A percentile compares a stretch with the other conserved stretches of the same genome.
Evolutionary conservation across 306 rosid species (phyloP).

Genomic region (Gillenia trifoliata): DNA sequence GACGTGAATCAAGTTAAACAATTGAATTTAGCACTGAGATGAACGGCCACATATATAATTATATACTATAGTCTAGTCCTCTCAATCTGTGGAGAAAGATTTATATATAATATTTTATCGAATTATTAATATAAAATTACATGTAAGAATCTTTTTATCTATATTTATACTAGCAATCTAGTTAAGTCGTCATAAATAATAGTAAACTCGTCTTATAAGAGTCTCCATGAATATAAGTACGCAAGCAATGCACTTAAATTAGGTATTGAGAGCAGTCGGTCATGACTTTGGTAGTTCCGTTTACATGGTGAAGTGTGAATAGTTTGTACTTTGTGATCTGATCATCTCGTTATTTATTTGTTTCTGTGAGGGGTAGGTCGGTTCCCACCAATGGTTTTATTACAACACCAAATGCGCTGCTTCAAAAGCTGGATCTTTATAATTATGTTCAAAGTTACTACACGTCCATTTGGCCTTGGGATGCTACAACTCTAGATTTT

Average conservation of each 20-base stretch:
- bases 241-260: neutral
- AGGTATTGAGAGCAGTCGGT: neutral
- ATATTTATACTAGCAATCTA: neutral
- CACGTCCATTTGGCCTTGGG: neutral
- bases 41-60: neutral
- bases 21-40: neutral
- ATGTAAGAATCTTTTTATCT: too few species aligned
- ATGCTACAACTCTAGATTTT: neutral
- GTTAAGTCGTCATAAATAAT: neutral
- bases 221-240: neutral
- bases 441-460: neutral
- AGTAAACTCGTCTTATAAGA: too few species aligned
- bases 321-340: neutral
- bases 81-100: too few species aligned
- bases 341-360: neutral
- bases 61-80: neutral
- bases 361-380: neutral
- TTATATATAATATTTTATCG: too few species aligned
- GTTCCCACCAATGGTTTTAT: neutral
- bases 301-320: too few species aligned
- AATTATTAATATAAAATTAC: too few species aligned
- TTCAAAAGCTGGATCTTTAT: neutral
- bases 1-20: neutral
- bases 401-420: neutral
- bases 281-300: conserved; percentile 1